Base-by-base conservation (phyloP, 2,329 filamentous ascomycete species). In the Grosmannia serpens region DNA sequence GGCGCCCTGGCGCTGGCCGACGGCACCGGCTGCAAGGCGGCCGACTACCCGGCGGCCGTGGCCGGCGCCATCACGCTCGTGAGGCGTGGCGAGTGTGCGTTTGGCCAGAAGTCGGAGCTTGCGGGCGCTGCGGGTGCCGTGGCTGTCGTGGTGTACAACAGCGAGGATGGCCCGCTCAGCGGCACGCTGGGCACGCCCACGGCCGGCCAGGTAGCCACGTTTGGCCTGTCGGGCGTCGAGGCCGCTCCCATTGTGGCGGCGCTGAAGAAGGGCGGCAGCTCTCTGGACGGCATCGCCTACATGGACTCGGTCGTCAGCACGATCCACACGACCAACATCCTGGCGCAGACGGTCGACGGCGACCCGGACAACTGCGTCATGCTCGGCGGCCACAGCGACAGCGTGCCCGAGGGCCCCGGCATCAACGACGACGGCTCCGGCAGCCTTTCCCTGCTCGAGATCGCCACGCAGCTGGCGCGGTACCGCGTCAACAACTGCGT, bases 391-490 rank as follows among this genome's bases (percentile, higher is more conserved):
- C 84, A 87, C 72, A 83, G 77, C 38, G 83, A 86, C 67, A 81
- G 79, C 61, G 84, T 86, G 20, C 67, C 74, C 0, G 83, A 80
- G 56, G 84, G 84, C 1, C 83, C 84, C 0, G 87, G 87, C 24
- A 89, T 91, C 76, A 91, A 91, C 69, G 87, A 91, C 64, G 86
- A 91, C 65, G 87, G 87, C 53, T 85, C 84, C 3, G 87, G 87
- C 58, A 83, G 79, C 38, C 65, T 83, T 58, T 78, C 81, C 0
- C 72, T 86, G 6, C 77, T 87, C 46, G 84, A 87, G 67, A 74
- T 87, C 10, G 83, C 84, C 1, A 77, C 75, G 2, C 81, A 84
- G 63, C 72, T 86, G 58, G 70, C 77, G 27, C 75, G 76, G 24
- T 86, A 79, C 70, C 70, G 69, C 38, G 81, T 85, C 64, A 80